A percentile compares a stretch with the other conserved stretches of the same genome.
Conservation (phyloP, 192 early-diverging fungal species). For the Neocallimastix lanati region DNA sequence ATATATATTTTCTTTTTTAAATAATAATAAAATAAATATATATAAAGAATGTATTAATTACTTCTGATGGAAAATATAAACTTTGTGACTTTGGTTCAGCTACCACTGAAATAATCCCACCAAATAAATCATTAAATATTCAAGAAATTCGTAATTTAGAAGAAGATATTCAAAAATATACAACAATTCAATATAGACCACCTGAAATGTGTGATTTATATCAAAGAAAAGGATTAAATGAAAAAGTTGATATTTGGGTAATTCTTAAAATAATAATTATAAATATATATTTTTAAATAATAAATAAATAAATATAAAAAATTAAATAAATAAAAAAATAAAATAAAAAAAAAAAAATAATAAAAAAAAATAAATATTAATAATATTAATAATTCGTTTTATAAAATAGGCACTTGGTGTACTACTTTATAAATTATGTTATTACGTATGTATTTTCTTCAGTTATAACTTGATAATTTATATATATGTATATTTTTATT, state of each 20-base stretch:
- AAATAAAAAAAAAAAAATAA: too few relatives aligned
- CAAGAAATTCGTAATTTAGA: slow-evolving; percentile 58
- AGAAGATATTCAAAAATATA: slow-evolving; percentile 67
- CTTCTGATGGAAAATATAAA: slow-evolving; percentile 47
- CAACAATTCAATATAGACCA: slow-evolving; percentile 86
- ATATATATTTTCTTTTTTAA: background rate
- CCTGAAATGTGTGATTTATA: slow-evolving; percentile 93
- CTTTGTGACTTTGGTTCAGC: slow-evolving; percentile 94
- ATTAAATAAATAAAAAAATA: too few relatives aligned
- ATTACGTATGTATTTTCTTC: slow-evolving; percentile 26
- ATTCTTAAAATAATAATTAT: background rate
- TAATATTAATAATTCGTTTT: too few relatives aligned
- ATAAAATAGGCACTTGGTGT: slow-evolving; percentile 77
- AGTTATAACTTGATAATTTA: too few relatives aligned
- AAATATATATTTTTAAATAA: background rate
- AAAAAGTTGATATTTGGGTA: slow-evolving; percentile 55
- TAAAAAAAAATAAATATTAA: too few relatives aligned
- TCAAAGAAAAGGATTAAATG: slow-evolving; percentile 56
- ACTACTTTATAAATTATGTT: slow-evolving; percentile 88
- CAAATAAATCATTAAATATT: slow-evolving; percentile 32
- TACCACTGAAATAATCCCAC: slow-evolving; percentile 31
- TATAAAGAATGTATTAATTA: slow-evolving; percentile 19
- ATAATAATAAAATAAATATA: background rate
- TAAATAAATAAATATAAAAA: slow-evolving; percentile 22
- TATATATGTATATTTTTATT: background rate